Evolutionary conservation across 352 stramenopile genomes (phyloP), one percentile per base, ranked within the genome.

Genomic region (Phytophthora pseudosyringae): DNA sequence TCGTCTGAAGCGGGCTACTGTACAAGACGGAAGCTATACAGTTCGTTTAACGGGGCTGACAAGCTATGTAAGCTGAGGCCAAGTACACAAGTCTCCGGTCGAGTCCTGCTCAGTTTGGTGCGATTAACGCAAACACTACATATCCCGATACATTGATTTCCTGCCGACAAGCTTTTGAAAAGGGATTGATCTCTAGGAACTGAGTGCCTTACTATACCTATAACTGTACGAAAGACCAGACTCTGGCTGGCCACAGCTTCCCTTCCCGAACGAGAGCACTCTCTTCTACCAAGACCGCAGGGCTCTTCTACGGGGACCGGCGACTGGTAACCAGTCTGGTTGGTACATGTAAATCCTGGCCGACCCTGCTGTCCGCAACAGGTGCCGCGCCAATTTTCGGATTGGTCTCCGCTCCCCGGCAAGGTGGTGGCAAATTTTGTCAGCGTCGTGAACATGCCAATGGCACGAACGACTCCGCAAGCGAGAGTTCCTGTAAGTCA

Each of bases 261-360:
- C 55, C n/a, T 15, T 18, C 18, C 21, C 26, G 12, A 49, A 67
- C 21, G 21, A 21, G 21, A 21, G 21, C 21, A 33, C 51, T 26
- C 59, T 43, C 60, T 68, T 68, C 51, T 68, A 68, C 51, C 29
- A 25, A 54, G 10, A 8, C n/a, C 55, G 10, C 26, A 15, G 51
- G 44, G 43, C 48, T 62, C 51, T 68, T 68, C 44, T 63, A 63
- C 52, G 18, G 11, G 44, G 51, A 46, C 36, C n/a, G 21, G 13
- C 35, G 18, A 62, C 40, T 67, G 59, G 10, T n/a, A n/a, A n/a
- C n/a, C n/a, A n/a, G n/a, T n/a, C n/a, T n/a, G 21, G 21, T 21
- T 21, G 21, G 21, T 21, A 21, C 1, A 21, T n/a, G n/a, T n/a
- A n/a, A n/a, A n/a, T n/a, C 21, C 47, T 67, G 59, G 59, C 44